phyloP scores from a whole-genome alignment of 345 rosid genomes.

The Brassica cretica region DNA sequence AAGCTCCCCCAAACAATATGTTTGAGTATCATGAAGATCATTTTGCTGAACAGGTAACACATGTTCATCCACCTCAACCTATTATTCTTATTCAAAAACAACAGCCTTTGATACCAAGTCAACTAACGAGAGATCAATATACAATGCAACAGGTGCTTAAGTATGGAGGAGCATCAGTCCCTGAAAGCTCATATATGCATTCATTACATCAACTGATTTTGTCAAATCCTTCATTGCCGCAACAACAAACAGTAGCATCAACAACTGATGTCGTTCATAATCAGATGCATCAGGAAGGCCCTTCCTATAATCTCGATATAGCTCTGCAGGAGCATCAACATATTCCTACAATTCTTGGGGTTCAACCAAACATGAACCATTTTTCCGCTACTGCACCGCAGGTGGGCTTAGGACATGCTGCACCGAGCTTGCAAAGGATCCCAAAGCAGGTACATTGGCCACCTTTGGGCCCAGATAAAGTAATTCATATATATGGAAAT shows the following conservation, averaged over 20 bases:
- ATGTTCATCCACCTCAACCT: not conserved
- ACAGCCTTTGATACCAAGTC: not conserved
- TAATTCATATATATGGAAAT: not conserved
- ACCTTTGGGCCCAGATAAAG: not conserved
- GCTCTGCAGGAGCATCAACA: not conserved
- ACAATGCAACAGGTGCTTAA: not conserved
- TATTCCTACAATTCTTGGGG: not conserved
- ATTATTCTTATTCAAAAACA: not conserved
- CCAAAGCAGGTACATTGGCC: not conserved
- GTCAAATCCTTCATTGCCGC: slow-evolving; percentile 31
- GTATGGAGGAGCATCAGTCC: not conserved
- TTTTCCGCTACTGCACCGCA: not conserved
- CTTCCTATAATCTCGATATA: not conserved
- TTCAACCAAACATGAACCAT: not conserved
- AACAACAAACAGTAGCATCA: not conserved
- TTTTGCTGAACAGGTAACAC: not conserved
- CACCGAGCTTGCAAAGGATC: not conserved
- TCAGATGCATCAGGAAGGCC: not conserved
- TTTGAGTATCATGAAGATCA: not conserved
- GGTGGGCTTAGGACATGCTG: not conserved
- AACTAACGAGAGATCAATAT: not conserved
- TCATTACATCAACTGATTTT: not conserved
- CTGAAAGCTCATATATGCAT: not conserved
- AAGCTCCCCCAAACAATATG: not conserved
- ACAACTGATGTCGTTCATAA: not conserved